Conservation (phyloP, 2,329 filamentous ascomycete genomes). For the Aspergillus piperis region DNA sequence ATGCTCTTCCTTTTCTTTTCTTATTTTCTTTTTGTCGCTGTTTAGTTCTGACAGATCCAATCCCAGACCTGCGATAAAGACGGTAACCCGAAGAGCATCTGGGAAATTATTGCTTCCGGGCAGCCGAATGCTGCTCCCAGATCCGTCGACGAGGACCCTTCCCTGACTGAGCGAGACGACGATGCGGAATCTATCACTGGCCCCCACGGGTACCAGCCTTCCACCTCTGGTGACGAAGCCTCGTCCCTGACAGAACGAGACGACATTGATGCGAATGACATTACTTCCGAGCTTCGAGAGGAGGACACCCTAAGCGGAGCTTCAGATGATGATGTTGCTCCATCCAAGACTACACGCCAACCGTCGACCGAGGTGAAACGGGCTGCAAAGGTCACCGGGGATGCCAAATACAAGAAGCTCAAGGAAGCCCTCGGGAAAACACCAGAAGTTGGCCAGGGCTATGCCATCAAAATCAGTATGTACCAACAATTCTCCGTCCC, state of each 20-base stretch:
- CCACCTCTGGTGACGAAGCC: neutral
- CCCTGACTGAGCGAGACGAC: too few species aligned
- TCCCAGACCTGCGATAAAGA: neutral
- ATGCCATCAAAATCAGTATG: slow-evolving; percentile 4
- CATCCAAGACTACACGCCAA: slow-evolving; percentile 4
- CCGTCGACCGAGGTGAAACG: neutral
- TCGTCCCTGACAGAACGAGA: neutral
- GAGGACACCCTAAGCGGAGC: too few species aligned
- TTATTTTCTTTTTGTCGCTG: neutral
- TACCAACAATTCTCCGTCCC: neutral
- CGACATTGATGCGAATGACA: neutral
- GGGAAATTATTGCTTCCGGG: neutral
- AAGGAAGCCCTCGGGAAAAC: neutral
- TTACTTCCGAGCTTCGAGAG: too few species aligned
- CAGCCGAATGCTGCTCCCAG: neutral
- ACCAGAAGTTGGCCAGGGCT: neutral
- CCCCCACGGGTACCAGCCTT: too few species aligned
- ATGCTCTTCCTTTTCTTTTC: neutral
- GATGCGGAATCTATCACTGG: too few species aligned
- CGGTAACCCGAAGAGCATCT: neutral
- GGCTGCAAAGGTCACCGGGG: neutral
- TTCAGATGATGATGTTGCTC: too few species aligned
- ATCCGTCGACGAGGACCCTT: neutral
- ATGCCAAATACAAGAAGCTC: neutral
- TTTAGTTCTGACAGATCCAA: neutral